Evolutionary conservation across 2,329 filamentous ascomycete genomes (phyloP), one percentile per base, ranked within the genome.

Genomic region (Microdochium trichocladiopsis): DNA sequence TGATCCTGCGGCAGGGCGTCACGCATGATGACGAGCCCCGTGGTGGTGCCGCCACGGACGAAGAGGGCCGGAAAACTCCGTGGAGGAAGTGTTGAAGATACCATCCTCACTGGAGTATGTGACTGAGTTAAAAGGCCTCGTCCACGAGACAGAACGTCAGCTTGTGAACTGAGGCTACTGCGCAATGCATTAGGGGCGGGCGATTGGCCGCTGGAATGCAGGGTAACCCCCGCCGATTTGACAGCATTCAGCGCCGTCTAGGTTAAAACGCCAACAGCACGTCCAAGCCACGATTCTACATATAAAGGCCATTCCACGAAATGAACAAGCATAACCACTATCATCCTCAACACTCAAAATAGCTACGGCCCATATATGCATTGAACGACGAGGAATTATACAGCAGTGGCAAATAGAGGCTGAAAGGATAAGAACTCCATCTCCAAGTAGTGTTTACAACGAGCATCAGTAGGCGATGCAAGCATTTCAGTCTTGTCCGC

Each of bases 11-110:
- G 72, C 1, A 75, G 67, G 48, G 69, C 60, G 25, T 54, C 54
- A 14, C 66, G 62, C 33, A 65, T 61, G 47, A 76, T 61, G 25
- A 67, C 52, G 8, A 67, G 56, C 1, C 62, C 65, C 47, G 61
- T 65, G 9, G 63, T 66, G 2, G 64, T 67, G 24, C 64, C 64
- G 48, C 64, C 62, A 23, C 65, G 59, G 47, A 69, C 68, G 55
- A 74, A 74, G 53, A 68, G 64, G 2, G 72, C 72, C 14, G 71
- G 69, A 49, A 74, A 25, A 14, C 47, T 48, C 14, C 47, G 37
- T 23, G 5, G 21, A 22, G 6, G 41, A 21, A 12, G 5, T 45
- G 16, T 18, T 21, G 28, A 8, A 8, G 28, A 31, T 14, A 8
- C 14, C 28, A 31, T 31, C 28, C 28, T 31, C 28, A 31, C 14